Evolutionary conservation across 306 rosid species (phyloP), one percentile per base, ranked within the genome.

Genomic region (Vigna angularis): DNA sequence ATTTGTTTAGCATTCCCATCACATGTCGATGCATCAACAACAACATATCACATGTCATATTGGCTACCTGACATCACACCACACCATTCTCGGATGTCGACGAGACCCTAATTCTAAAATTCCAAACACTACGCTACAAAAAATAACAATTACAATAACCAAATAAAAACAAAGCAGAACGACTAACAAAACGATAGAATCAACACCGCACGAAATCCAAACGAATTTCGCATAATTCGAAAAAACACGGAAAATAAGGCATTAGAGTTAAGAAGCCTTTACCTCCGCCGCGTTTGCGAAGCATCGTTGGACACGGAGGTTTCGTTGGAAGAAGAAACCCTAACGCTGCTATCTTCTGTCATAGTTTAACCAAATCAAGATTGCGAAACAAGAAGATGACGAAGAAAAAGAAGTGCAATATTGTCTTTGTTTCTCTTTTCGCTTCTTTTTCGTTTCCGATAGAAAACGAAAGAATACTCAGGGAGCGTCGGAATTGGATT

Each of bases 261-360:
- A 8, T 7, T 65, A 4, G 40, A 71, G 65, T 61, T n/a, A 52
- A 32, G 48, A 13, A 34, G 22, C 53, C 18, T 36, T n/a, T 81
- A 95, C 98, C 98, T 91, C 83, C 84, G 93, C 78, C 93, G 86
- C 26, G 97, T 74, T 82, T 90, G 97, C 42, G 95, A 88, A 38
- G 92, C 82, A 11, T 84, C 93, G 42, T 47, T 81, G 56, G 88
- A 30, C 0, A 51, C 73, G 7, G 83, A 16, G 18, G 88, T 57
- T 67, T 88, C 86, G 38, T 68, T 55, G 20, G 91, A 85, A 59
- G 91, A 86, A 73, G 89, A 85, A 86, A 86, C 93, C 90, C 86
- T 92, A 83, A 85, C 80, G 73, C 69, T 75, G 66, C 67, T 74
- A 47, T 91, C 96, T 76, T 89, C 95, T 7, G 87, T 76, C 97